A percentile compares a stretch with the other conserved stretches of the same genome.
Evolutionary conservation across 108 stramenopile species (phyloP).

Genomic region (Stephanodiscus triporus): DNA sequence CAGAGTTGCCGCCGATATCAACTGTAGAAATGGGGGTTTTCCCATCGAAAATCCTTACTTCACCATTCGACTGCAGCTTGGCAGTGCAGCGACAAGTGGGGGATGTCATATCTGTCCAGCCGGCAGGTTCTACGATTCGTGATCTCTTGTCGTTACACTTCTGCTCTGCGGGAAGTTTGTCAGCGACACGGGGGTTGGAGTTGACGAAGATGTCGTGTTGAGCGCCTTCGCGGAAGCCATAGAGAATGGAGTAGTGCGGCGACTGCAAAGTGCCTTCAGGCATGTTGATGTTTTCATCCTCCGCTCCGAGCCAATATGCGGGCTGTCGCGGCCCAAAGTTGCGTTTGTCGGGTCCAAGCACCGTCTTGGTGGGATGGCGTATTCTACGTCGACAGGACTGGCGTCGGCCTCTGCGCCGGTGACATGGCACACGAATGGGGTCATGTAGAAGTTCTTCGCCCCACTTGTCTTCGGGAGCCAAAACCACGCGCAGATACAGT

Average conservation of each 20-base stretch:
- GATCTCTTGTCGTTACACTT: neutral
- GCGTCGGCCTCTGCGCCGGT: neutral
- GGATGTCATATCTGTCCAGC: neutral
- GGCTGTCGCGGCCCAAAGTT: slow-evolving; percentile 3
- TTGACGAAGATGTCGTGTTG: neutral
- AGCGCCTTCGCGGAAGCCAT: slow-evolving; percentile 5
- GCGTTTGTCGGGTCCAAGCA: neutral
- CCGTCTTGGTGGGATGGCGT: neutral
- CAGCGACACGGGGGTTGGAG: neutral
- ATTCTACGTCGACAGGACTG: neutral
- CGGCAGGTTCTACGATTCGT: neutral
- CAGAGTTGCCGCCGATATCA: neutral
- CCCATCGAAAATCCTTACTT: neutral
- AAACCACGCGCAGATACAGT: slow-evolving; percentile 9
- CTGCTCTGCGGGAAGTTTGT: neutral
- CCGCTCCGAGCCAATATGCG: slow-evolving; percentile 1
- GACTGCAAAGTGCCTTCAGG: neutral
- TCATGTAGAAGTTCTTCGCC: slow-evolving; percentile 11
- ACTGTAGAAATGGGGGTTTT: neutral
- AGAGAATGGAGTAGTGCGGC: slow-evolving; percentile 1
- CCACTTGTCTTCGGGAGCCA: neutral
- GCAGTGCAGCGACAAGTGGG: neutral
- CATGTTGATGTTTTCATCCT: neutral
- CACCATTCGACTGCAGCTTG: neutral
- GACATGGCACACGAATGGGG: neutral